These are phyloP conservation scores for Penicillium sp. DNA, from an alignment of 2,329 filamentous ascomycete genomes.

Conservation along the genomic window DNA sequence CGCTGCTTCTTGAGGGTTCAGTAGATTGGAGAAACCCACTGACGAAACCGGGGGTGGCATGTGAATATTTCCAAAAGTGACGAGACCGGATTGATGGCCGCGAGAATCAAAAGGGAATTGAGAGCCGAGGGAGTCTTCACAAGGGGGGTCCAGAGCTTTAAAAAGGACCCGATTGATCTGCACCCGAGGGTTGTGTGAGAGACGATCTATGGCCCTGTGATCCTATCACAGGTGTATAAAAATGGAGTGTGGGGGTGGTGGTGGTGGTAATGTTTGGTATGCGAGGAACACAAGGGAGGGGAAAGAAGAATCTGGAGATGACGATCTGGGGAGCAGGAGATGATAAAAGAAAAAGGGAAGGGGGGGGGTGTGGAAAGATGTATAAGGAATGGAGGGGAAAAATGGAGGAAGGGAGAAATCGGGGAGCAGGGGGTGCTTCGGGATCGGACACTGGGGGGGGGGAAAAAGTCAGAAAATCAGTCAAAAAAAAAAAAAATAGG, in stretches of 20 bases:
- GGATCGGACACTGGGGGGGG: constrained; percentile 19
- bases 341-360: constrained; percentile 21
- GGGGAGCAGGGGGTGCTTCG: constrained; percentile 24
- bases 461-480: constrained; percentile 14
- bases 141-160: constrained; percentile 24
- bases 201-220: constrained; percentile 9
- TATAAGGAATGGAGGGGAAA: constrained; percentile 28
- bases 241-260: constrained; percentile 1
- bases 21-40: constrained; percentile 72
- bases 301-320: constrained; percentile 24
- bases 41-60: constrained; percentile 73
- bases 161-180: constrained; percentile 28
- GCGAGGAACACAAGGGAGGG: constrained; percentile 6
- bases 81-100: constrained; percentile 16
- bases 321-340: constrained; percentile 28
- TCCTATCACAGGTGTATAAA: not conserved
- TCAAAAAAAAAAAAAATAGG: constrained; percentile 19
- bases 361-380: constrained; percentile 6
- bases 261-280: not conserved
- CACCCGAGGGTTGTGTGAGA: constrained; percentile 21
- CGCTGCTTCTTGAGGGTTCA: constrained; percentile 58
- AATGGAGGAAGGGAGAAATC: constrained; percentile 25
- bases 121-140: constrained; percentile 25
- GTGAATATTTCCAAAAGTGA: constrained; percentile 46
- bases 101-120: constrained; percentile 2